phyloP scores from a whole-genome alignment of 2,329 filamentous ascomycete species.

The Colletotrichum coccodes region DNA sequence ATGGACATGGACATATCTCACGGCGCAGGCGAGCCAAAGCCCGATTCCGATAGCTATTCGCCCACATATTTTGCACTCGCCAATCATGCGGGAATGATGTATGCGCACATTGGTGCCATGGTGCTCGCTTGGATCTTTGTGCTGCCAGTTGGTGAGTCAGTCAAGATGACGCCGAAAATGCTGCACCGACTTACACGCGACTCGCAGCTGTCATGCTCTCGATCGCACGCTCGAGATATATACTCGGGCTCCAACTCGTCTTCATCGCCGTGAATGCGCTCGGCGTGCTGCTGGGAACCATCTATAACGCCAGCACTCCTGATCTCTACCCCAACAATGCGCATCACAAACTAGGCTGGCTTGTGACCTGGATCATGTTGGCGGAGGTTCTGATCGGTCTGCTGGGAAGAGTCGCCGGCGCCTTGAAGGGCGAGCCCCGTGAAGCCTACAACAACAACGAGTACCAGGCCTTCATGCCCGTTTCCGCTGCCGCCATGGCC shows the following conservation, averaged over 20 bases:
- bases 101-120: constrained; percentile 79
- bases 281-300: constrained; percentile 71
- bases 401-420: constrained; percentile 67
- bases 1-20: constrained; percentile 31
- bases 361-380: constrained; percentile 76
- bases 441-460: constrained; percentile 49
- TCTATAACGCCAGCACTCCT: constrained; percentile 85
- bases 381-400: constrained; percentile 77
- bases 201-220: constrained; percentile 84
- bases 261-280: constrained; percentile 73
- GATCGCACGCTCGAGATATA: constrained; percentile 80
- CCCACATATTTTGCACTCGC: constrained; percentile 70
- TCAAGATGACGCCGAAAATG: not conserved
- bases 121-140: constrained; percentile 77
- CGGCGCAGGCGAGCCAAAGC: constrained; percentile 13
- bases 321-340: constrained; percentile 88
- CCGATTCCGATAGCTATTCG: constrained; percentile 44
- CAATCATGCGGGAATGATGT: constrained; percentile 65
- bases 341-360: constrained; percentile 92
- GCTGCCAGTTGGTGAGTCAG: constrained; percentile 74
- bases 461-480: constrained; percentile 69
- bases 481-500: constrained; percentile 65
- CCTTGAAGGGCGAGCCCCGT: constrained; percentile 1
- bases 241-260: constrained; percentile 73
- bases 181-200: constrained; percentile 10